A percentile compares a stretch with the other conserved stretches of the same genome.
Conservation (phyloP, 306 rosid genomes). For the Citrullus colocynthis region DNA sequence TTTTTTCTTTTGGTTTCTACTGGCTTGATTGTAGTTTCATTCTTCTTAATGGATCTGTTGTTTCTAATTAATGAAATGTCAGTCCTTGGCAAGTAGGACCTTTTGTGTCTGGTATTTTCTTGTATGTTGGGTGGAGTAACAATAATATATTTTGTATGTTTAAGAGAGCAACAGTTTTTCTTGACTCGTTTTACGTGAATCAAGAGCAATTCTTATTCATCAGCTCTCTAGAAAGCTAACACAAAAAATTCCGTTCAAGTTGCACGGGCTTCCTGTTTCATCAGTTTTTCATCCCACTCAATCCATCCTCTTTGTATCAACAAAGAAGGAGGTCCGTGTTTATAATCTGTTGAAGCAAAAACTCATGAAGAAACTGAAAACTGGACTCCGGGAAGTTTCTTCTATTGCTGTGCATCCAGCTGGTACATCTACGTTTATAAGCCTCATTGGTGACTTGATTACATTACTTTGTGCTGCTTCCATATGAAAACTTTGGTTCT, state of each 20-base stretch:
- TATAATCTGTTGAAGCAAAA: constrained; percentile 59
- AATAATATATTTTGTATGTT: neutral
- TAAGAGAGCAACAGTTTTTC: constrained; percentile 19
- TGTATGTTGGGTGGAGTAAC: neutral
- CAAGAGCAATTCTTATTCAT: constrained; percentile 71
- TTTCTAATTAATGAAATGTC: neutral
- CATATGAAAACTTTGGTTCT: neutral
- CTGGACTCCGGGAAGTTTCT: constrained; percentile 81
- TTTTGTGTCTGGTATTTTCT: neutral
- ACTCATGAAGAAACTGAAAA: constrained; percentile 57
- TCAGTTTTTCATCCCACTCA: constrained; percentile 75
- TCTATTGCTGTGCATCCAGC: constrained; percentile 87
- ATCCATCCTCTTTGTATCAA: constrained; percentile 68
- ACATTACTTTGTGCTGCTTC: too few relatives aligned
- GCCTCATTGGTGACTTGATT: neutral
- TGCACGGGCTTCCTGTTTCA: constrained; percentile 77
- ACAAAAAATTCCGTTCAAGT: constrained; percentile 62
- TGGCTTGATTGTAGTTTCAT: too few relatives aligned
- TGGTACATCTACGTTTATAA: constrained; percentile 22
- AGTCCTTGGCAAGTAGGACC: too few relatives aligned
- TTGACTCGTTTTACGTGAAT: constrained; percentile 71
- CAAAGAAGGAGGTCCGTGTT: constrained; percentile 60
- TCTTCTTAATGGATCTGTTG: neutral
- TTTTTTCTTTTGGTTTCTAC: too few relatives aligned
- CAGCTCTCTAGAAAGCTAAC: constrained; percentile 66